These are phyloP conservation scores for Candida alai DNA, from an alignment of 805 yeast species.

Conservation along the genomic window DNA sequence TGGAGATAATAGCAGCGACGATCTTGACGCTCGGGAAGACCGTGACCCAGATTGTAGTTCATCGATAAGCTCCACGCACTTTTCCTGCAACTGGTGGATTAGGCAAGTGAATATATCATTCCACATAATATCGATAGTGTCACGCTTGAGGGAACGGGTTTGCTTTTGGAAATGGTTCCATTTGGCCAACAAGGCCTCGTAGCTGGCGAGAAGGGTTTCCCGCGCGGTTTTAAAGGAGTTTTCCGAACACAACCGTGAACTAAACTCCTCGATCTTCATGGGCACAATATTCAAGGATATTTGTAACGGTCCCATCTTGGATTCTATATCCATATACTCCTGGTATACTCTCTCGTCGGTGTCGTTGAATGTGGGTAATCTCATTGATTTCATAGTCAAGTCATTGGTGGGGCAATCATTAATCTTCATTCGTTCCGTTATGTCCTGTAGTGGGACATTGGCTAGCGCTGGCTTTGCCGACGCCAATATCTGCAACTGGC, in stretches of 20 bases:
- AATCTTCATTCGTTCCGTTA: conserved; percentile 22
- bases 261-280: conserved; percentile 42
- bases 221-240: conserved; percentile 26
- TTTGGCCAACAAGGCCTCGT: conserved; percentile 35
- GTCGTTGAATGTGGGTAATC: conserved; percentile 29
- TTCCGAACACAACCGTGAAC: conserved; percentile 13
- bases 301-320: conserved; percentile 46
- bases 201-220: conserved; percentile 31
- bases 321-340: conserved; percentile 39
- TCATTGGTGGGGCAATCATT: conserved; percentile 12
- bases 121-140: conserved; percentile 55
- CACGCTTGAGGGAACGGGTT: conserved; percentile 38
- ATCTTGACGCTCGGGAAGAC: too few relatives aligned
- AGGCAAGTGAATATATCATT: conserved; percentile 46
- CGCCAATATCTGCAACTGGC: conserved; percentile 15
- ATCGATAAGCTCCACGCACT: conserved; percentile 19
- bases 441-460: conserved; percentile 15
- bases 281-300: conserved; percentile 54
- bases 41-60: conserved; percentile 10
- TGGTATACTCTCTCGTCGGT: conserved; percentile 33
- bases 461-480: conserved; percentile 16
- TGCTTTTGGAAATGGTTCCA: conserved; percentile 41
- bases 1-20: too few relatives aligned
- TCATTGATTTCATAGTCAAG: conserved; percentile 16
- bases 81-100: conserved; percentile 34